phyloP scores from a whole-genome alignment of 2,329 filamentous ascomycete genomes.

The Penicillium sp. region DNA sequence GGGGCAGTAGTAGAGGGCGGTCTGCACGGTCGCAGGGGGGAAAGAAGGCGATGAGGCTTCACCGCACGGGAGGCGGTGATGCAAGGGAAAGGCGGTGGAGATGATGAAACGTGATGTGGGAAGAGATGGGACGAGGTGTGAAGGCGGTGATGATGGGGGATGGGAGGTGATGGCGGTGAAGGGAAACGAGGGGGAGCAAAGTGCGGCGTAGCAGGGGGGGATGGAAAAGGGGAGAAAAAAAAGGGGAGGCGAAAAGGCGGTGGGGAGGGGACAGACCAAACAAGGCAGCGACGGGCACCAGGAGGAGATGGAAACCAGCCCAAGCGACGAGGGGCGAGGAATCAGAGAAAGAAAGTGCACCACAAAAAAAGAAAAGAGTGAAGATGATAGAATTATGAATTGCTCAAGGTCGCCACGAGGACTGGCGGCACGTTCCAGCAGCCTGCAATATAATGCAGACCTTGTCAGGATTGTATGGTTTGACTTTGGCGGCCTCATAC shows the following conservation, averaged over 20 bases:
- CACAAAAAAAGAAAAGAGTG: too few relatives aligned
- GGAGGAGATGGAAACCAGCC: too few relatives aligned
- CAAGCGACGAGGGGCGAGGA: too few relatives aligned
- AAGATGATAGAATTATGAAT: not conserved
- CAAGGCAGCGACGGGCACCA: too few relatives aligned
- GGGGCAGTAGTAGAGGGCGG: conserved; percentile 36
- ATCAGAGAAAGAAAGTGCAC: too few relatives aligned
- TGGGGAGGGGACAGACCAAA: not conserved
- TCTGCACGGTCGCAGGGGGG: conserved; percentile 33
- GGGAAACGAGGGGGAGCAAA: not conserved
- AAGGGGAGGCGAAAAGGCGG: not conserved
- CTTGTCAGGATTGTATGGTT: conserved; percentile 7
- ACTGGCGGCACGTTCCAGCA: not conserved
- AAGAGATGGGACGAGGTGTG: not conserved
- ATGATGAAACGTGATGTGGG: not conserved
- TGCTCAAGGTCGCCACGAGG: not conserved
- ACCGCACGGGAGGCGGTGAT: conserved; percentile 47
- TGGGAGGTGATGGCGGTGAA: not conserved
- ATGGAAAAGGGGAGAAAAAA: not conserved
- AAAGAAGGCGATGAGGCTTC: conserved; percentile 35
- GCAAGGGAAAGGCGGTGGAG: conserved; percentile 30
- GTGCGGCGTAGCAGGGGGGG: not conserved
- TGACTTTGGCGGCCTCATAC: not conserved
- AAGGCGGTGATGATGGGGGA: conserved; percentile 2
- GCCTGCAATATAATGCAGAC: conserved; percentile 11